Evolutionary conservation across 371 early-diverging fungal genomes (phyloP).

Genomic region (Zychaea mexicana): DNA sequence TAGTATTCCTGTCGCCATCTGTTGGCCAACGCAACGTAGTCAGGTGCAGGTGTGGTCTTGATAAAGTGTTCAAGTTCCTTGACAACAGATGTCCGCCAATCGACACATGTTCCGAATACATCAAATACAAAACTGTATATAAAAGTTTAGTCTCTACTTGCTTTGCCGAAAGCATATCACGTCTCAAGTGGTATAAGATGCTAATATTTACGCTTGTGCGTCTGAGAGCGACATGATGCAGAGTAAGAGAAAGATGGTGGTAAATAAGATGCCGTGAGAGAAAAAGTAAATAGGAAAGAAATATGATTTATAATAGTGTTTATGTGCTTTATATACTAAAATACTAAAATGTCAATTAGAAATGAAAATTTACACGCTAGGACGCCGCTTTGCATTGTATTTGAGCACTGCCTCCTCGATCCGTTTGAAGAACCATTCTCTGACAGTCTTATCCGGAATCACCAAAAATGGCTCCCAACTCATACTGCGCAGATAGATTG

Average conservation of each 20-base stretch:
- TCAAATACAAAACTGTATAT: slow-evolving; percentile 14
- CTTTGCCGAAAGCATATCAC: too few relatives aligned
- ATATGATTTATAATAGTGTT: background rate
- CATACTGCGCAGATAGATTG: slow-evolving; percentile 42
- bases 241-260: background rate
- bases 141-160: background rate
- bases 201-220: slow-evolving; percentile 5
- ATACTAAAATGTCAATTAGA: background rate
- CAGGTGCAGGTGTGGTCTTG: background rate
- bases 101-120: slow-evolving; percentile 20
- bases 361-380: background rate
- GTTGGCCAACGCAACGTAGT: slow-evolving; percentile 9
- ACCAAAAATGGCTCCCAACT: slow-evolving; percentile 63
- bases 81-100: slow-evolving; percentile 12
- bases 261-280: background rate
- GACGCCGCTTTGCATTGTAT: slow-evolving; percentile 20
- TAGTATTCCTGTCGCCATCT: slow-evolving; percentile 15
- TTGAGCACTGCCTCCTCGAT: slow-evolving; percentile 54
- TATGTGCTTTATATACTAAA: background rate
- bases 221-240: background rate
- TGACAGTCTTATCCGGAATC: slow-evolving; percentile 55
- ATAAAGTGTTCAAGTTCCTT: slow-evolving; percentile 5
- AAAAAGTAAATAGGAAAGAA: background rate
- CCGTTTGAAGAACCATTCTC: slow-evolving; percentile 64
- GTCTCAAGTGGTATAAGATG: too few relatives aligned